Base-by-base conservation (phyloP, 805 yeast species). In the Saturnispora diversa region DNA sequence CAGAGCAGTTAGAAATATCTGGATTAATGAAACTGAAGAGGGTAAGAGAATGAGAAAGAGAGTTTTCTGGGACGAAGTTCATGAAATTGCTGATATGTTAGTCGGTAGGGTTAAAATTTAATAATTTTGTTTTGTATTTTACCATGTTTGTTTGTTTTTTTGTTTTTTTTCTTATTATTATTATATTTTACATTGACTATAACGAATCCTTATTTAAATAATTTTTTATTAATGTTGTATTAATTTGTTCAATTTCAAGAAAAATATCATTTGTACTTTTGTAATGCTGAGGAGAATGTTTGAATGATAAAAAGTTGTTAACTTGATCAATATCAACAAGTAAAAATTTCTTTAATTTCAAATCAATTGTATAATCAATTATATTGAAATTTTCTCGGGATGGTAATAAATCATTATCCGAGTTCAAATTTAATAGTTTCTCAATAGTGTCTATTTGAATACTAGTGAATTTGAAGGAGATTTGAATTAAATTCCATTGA, bases 1-100 rank as follows among this genome's bases (percentile, higher is more conserved):
- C 66, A 71, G 84, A 9, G 69, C 92, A 8, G 73, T 92, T 43
- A 72, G 84, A 58, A 74, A 72, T 44, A 69, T 90, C 49, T 88
- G 84, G 64, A 94, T 88, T 57, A 80, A 68, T 56, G 97, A 92
- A 63, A 86, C 97, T 13, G 86, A 84, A 51, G 59, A 84, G 27
- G 68, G 64, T 17, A 75, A 68, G 61, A 81, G 99, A 69, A 80
- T 92, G 75, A 95, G 97, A 53, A 87, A 84, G 68, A 65, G 69
- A 43, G 80, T 87, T 37, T 86, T 83, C 63, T 92, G 98, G 98
- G 68, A 70, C 36, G 69, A 69, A 23, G 66, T 80, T 38, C 73
- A 94, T 55, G 81, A 79, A 37, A 74, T 84, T 56, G 84, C 90
- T 43, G 95, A 87, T 65, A 80, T 78, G 63, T 68, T 90, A 59